phyloP scores from a whole-genome alignment of 2,329 filamentous ascomycete genomes.

The Diaporthe caulivora region DNA sequence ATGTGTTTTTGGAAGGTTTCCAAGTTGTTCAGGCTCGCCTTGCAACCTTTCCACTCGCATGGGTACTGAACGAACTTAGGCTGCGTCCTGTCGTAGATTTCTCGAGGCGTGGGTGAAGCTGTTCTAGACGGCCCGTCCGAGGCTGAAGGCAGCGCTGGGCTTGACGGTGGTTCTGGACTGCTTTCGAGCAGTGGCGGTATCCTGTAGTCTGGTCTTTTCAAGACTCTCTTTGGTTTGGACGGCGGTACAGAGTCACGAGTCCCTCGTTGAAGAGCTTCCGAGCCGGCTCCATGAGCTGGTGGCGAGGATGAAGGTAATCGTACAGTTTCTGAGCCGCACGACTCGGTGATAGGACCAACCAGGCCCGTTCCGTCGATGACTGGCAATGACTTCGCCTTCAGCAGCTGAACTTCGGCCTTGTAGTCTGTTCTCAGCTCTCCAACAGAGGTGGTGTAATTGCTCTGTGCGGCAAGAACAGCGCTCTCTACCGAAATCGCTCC shows the following conservation, averaged over 20 bases:
- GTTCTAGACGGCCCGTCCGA: background rate
- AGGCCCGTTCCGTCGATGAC: background rate
- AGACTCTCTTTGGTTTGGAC: background rate
- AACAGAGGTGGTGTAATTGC: background rate
- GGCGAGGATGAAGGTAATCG: background rate
- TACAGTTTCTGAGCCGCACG: background rate
- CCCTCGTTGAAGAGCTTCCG: background rate
- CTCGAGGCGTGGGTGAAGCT: constrained; percentile 4
- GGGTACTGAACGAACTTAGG: constrained; percentile 10
- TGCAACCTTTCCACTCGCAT: constrained; percentile 30
- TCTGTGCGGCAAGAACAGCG: background rate
- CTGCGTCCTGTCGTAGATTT: constrained; percentile 9
- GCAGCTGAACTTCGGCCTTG: background rate
- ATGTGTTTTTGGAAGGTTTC: constrained; percentile 26
- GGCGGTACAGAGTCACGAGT: background rate
- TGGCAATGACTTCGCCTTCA: background rate
- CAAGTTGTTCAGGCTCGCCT: constrained; percentile 26
- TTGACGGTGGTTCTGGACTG: background rate
- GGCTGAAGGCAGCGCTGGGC: background rate
- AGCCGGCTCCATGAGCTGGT: background rate
- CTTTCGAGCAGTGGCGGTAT: constrained; percentile 1
- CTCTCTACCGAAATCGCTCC: background rate
- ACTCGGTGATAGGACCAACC: background rate
- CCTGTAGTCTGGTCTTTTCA: constrained; percentile 8
- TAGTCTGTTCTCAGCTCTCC: background rate